A percentile compares a stretch with the other conserved stretches of the same genome.
phyloP scores from a whole-genome alignment of 768 basidiomycete species.

The Mycena haematopus region DNA sequence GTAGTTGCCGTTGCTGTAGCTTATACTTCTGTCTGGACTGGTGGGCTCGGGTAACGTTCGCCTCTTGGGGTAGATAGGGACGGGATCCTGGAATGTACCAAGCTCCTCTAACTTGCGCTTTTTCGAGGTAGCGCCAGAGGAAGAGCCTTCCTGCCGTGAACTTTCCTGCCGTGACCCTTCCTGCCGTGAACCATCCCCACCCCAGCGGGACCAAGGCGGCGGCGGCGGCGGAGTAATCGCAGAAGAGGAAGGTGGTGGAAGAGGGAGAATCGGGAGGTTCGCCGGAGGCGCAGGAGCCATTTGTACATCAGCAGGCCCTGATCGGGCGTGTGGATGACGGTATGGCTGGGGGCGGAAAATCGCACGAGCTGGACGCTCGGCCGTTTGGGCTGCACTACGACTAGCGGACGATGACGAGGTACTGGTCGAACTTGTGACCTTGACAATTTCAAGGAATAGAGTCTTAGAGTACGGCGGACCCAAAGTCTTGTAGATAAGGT shows the following conservation, averaged over 20 bases:
- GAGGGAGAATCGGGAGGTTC: background rate
- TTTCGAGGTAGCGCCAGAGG: constrained; percentile 15
- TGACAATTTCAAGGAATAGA: constrained; percentile 76
- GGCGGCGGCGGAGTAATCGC: constrained; percentile 6
- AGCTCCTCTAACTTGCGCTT: constrained; percentile 32
- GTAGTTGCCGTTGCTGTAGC: constrained; percentile 8
- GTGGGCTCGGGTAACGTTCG: constrained; percentile 16
- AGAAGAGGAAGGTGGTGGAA: background rate
- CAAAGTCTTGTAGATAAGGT: constrained; percentile 72
- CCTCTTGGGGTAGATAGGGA: constrained; percentile 29
- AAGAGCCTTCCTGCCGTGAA: constrained; percentile 7
- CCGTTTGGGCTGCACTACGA: constrained; percentile 1
- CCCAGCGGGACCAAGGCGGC: constrained; percentile 24
- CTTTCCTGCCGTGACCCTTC: too few species aligned
- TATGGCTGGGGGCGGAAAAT: constrained; percentile 26
- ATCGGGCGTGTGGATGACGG: constrained; percentile 23
- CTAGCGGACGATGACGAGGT: constrained; percentile 7
- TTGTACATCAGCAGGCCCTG: constrained; percentile 5
- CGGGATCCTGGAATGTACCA: constrained; percentile 25
- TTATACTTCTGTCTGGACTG: constrained; percentile 13
- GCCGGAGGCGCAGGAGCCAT: background rate
- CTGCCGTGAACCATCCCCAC: background rate
- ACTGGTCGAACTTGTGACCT: constrained; percentile 34
- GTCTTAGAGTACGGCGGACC: constrained; percentile 68
- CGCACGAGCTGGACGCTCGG: constrained; percentile 15